Conservation (phyloP, 306 rosid species). For the Vicia villosa region DNA sequence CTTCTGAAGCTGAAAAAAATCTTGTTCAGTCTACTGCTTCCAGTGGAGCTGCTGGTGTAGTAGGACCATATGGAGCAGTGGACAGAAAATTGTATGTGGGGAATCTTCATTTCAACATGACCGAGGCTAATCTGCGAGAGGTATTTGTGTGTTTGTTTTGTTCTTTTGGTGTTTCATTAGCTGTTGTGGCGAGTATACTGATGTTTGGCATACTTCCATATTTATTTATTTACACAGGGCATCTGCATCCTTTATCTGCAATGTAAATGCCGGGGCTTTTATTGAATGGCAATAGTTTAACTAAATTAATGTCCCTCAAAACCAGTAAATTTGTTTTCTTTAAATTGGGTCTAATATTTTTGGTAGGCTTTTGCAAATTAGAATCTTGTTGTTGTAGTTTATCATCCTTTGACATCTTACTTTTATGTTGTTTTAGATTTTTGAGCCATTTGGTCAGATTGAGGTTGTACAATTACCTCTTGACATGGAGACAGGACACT, state of each 20-base stretch:
- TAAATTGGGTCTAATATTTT: constrained; percentile 1
- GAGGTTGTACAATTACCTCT: constrained; percentile 95
- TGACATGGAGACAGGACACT: constrained; percentile 94
- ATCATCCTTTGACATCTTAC: constrained; percentile 21
- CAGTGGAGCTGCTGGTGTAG: constrained; percentile 65
- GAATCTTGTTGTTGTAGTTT: constrained; percentile 6
- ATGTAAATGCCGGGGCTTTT: background rate
- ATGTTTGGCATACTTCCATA: background rate
- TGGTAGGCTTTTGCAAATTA: background rate
- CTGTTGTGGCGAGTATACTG: constrained; percentile 8
- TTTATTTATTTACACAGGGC: background rate
- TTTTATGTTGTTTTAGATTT: constrained; percentile 60
- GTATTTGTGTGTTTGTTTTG: constrained; percentile 46
- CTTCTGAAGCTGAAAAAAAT: constrained; percentile 98
- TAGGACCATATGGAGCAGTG: constrained; percentile 91
- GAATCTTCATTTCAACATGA: constrained; percentile 97
- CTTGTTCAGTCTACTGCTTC: constrained; percentile 89
- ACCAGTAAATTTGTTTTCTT: constrained; percentile 1
- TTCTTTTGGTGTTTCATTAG: background rate
- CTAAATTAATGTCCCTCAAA: constrained; percentile 7
- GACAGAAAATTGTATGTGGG: constrained; percentile 97
- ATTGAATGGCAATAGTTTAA: constrained; percentile 13
- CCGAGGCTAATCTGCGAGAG: constrained; percentile 92
- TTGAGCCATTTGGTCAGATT: constrained; percentile 96
- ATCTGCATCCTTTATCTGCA: background rate